Conservation (phyloP, 192 early-diverging fungal genomes). For the Coemansia sp. region DNA sequence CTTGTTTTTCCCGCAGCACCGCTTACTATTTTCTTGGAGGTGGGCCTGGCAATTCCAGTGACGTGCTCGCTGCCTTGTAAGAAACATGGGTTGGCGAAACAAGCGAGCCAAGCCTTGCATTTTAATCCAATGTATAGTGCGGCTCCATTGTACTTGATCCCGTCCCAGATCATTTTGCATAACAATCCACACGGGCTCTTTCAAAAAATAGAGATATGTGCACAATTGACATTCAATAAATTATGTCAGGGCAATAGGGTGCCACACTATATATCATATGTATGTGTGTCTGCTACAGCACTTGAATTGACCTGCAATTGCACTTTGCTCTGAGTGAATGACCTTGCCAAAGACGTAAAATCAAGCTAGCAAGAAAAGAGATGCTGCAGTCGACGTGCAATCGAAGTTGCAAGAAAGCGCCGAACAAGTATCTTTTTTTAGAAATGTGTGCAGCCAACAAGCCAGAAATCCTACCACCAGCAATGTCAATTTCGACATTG, state of each 20-base stretch:
- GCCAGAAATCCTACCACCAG: not conserved
- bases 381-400: not conserved
- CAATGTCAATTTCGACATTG: not conserved
- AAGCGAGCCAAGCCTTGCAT: constrained; percentile 5
- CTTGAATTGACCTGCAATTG: too few species aligned
- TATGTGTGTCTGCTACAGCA: too few species aligned
- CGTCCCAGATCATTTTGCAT: constrained; percentile 2
- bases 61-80: not conserved
- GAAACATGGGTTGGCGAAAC: too few species aligned
- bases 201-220: not conserved
- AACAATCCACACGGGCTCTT: not conserved
- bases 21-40: not conserved
- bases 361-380: not conserved
- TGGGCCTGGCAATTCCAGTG: not conserved
- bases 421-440: constrained; percentile 3
- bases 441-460: not conserved
- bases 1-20: not conserved
- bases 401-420: not conserved
- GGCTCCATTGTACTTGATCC: not conserved
- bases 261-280: too few species aligned
- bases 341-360: not conserved
- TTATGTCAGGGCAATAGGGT: not conserved
- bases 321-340: too few species aligned
- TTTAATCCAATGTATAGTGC: not conserved
- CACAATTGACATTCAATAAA: not conserved